These are phyloP conservation scores for Colletotrichum melonis DNA, from an alignment of 2,329 filamentous ascomycete species.

Conservation along the genomic window DNA sequence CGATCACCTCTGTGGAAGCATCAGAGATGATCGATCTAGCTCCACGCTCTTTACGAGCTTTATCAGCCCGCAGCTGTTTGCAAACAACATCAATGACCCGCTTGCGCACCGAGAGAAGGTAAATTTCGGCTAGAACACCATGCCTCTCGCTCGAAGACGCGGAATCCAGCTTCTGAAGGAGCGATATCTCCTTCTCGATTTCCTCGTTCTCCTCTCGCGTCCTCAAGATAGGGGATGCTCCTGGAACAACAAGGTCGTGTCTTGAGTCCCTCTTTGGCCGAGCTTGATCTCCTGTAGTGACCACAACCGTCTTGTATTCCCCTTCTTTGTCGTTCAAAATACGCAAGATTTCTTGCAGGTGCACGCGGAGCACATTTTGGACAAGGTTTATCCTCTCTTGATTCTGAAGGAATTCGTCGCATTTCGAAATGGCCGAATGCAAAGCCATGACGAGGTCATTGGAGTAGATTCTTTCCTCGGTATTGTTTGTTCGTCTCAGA, in stretches of 20 bases:
- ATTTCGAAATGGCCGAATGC: conserved; percentile 26
- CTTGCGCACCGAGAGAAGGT: conserved; percentile 15
- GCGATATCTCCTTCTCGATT: conserved; percentile 10
- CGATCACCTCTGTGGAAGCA: neutral
- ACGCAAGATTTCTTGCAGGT: conserved; percentile 59
- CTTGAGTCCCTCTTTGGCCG: neutral
- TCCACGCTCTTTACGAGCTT: conserved; percentile 1
- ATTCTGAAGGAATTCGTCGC: conserved; percentile 36
- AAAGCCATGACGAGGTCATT: conserved; percentile 20
- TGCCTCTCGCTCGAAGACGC: conserved; percentile 27
- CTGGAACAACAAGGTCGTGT: neutral
- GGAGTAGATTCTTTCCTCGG: conserved; percentile 25
- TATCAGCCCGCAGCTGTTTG: conserved; percentile 5
- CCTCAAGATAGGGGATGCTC: neutral
- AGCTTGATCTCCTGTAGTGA: neutral
- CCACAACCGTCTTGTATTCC: conserved; percentile 4
- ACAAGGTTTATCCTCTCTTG: conserved; percentile 49
- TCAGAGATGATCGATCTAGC: conserved; percentile 19
- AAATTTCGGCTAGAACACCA: conserved; percentile 20
- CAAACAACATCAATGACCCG: conserved; percentile 19
- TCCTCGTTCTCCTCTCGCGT: neutral
- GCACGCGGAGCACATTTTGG: conserved; percentile 58
- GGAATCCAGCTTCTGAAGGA: conserved; percentile 19
- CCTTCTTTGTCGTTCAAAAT: conserved; percentile 53
- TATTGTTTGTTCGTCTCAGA: neutral